phyloP scores from a whole-genome alignment of 2,329 filamentous ascomycete genomes.

The Colletotrichum sp. region DNA sequence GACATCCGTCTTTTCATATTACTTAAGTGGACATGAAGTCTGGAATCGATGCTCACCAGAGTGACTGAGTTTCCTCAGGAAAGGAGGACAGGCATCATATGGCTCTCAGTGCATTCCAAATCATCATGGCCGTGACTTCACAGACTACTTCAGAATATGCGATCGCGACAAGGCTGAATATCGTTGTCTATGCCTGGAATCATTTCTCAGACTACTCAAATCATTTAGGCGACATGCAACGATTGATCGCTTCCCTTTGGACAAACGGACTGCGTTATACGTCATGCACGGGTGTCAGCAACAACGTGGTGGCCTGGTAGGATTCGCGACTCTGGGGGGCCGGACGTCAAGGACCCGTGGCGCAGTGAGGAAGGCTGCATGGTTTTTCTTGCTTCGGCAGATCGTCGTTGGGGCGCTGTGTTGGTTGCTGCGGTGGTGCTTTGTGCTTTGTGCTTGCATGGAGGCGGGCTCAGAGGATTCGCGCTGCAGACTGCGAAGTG shows the following conservation, averaged over 20 bases:
- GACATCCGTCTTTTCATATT: neutral
- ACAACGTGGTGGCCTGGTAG: neutral
- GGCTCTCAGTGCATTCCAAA: neutral
- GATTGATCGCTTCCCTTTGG: neutral
- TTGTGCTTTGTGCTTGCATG: neutral
- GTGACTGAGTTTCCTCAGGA: neutral
- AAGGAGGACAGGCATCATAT: neutral
- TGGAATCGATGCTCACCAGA: neutral
- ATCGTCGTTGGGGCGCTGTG: neutral
- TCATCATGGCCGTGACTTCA: neutral
- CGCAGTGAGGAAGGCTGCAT: neutral
- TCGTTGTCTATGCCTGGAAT: neutral
- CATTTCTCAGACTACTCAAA: neutral
- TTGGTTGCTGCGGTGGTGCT: neutral
- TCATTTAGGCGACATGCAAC: neutral
- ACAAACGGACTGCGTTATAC: neutral
- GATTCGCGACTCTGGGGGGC: slow-evolving; percentile 1
- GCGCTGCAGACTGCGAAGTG: neutral
- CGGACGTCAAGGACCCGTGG: neutral
- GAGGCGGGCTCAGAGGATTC: neutral
- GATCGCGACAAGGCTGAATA: neutral
- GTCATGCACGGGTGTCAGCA: neutral
- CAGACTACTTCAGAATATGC: neutral
- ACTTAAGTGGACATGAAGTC: neutral
- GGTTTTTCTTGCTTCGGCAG: neutral